phyloP scores from a whole-genome alignment of 2,329 filamentous ascomycete species.

The Sporothrix schenckii region DNA sequence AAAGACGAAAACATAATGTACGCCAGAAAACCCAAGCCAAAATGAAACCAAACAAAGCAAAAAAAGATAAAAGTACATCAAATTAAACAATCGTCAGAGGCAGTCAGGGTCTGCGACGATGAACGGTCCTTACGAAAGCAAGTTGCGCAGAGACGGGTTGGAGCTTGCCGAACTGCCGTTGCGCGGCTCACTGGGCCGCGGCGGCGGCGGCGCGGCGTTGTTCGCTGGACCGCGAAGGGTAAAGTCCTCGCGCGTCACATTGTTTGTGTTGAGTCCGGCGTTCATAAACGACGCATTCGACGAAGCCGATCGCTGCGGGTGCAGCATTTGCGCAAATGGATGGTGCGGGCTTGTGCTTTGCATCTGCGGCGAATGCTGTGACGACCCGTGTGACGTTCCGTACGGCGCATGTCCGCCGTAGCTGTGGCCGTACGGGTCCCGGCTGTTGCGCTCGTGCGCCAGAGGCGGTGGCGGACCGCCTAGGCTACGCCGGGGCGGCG shows the following conservation, averaged over 20 bases:
- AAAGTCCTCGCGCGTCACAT: slow-evolving; percentile 36
- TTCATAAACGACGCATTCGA: slow-evolving; percentile 40
- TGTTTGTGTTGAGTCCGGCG: slow-evolving; percentile 21
- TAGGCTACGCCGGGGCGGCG: slow-evolving; percentile 49
- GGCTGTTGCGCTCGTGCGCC: slow-evolving; percentile 27
- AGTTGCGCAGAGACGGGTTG: slow-evolving; percentile 73
- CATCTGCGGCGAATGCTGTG: slow-evolving; percentile 40
- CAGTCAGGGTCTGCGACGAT: background rate
- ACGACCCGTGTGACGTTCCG: no score
- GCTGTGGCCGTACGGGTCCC: background rate
- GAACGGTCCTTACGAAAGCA: slow-evolving; percentile 58
- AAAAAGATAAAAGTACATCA: slow-evolving; percentile 20
- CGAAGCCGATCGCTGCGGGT: slow-evolving; percentile 42
- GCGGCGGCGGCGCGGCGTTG: slow-evolving; percentile 28
- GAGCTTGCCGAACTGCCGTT: slow-evolving; percentile 70
- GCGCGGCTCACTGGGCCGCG: slow-evolving; percentile 47
- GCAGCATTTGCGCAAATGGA: slow-evolving; percentile 46
- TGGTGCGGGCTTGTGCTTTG: slow-evolving; percentile 47
- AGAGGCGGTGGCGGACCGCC: slow-evolving; percentile 45
- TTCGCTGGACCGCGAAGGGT: slow-evolving; percentile 36
- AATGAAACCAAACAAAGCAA: slow-evolving; percentile 12
- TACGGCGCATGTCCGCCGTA: no score
- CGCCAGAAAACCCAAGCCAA: background rate
- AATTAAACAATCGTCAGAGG: background rate
- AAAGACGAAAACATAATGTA: background rate